Conservation (phyloP, 139 green algal species). For the Zygnema circumcarinatum region DNA sequence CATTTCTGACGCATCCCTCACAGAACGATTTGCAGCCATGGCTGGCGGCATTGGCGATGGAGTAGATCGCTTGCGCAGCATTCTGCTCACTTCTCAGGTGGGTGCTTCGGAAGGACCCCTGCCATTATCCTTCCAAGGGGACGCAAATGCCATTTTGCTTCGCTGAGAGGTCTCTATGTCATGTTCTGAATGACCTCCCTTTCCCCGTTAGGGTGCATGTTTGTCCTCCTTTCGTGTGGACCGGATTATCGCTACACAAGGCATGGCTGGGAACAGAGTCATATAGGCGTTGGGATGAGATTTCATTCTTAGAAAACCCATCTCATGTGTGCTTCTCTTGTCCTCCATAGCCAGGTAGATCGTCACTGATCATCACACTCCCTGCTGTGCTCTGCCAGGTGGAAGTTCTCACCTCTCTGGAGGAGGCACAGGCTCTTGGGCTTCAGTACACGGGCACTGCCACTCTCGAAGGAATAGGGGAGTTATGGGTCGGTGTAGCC, state of each 20-base stretch:
- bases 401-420: conserved; percentile 7
- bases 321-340: too few relatives aligned
- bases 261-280: too few relatives aligned
- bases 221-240: too few relatives aligned
- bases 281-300: too few relatives aligned
- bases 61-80: conserved; percentile 70
- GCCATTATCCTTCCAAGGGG: background rate
- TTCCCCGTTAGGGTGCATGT: too few relatives aligned
- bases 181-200: too few relatives aligned
- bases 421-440: conserved; percentile 15
- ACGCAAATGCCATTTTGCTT: background rate
- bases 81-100: conserved; percentile 64
- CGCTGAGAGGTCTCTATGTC: background rate
- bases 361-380: too few relatives aligned
- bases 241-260: too few relatives aligned
- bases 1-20: conserved; percentile 63
- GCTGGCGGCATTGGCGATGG: conserved; percentile 9
- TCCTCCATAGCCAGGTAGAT: too few relatives aligned
- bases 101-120: background rate
- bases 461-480: conserved; percentile 48
- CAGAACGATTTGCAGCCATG: conserved; percentile 42
- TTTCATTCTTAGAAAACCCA: too few relatives aligned
- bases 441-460: conserved; percentile 25
- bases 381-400: conserved; percentile 23
- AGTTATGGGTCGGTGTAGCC: conserved; percentile 80